Percentiles rank a stretch among this genome's conserved stretches.
Conservation (phyloP, 495 filamentous ascomycete species). For the Xylaria grammica region DNA sequence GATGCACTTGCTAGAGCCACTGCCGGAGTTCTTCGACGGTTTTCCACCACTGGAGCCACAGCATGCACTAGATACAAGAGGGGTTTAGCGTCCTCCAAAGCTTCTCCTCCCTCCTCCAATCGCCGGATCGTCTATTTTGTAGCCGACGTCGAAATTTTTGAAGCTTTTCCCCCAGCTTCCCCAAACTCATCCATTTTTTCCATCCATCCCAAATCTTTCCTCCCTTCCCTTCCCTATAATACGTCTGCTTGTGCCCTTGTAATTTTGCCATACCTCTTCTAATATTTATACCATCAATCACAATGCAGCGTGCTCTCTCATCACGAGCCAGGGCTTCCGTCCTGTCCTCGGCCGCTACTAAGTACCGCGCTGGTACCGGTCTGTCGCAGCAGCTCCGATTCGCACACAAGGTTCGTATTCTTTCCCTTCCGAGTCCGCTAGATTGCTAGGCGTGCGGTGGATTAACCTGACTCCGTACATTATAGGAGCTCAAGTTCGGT, state of each 20-base stretch:
- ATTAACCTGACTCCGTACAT: constrained; percentile 18
- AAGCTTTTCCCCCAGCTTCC: constrained; percentile 37
- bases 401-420: constrained; percentile 82
- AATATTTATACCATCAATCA: constrained; percentile 35
- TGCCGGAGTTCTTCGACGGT: constrained; percentile 32
- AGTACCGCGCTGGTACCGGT: constrained; percentile 59
- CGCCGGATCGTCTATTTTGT: constrained; percentile 29
- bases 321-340: constrained; percentile 69
- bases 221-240: constrained; percentile 12
- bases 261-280: constrained; percentile 23
- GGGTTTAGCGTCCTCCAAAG: constrained; percentile 27
- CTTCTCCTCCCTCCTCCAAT: constrained; percentile 31
- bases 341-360: constrained; percentile 64
- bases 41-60: constrained; percentile 31
- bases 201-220: constrained; percentile 17
- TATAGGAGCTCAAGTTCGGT: constrained; percentile 95
- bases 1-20: neutral
- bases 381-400: constrained; percentile 83
- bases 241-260: constrained; percentile 23
- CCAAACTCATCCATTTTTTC: constrained; percentile 16
- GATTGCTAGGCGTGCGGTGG: neutral
- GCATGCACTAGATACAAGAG: constrained; percentile 23
- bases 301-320: constrained; percentile 77
- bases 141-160: constrained; percentile 39
- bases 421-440: neutral